phyloP scores from a whole-genome alignment of 768 basidiomycete genomes.

The Phanerodontia chrysosporium region DNA sequence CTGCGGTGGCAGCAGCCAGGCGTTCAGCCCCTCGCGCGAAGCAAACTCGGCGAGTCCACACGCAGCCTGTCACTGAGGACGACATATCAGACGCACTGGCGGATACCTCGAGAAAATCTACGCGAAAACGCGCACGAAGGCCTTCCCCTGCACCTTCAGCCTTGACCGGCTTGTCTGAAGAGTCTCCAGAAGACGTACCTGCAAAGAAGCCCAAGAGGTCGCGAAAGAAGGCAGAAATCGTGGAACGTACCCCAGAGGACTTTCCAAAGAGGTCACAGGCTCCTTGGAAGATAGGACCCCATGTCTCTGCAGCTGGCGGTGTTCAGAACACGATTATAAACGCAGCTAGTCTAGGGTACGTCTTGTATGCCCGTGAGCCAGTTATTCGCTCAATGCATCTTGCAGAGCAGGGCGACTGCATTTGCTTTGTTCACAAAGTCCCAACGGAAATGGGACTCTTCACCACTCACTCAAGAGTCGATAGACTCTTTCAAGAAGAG shows the following conservation, averaged over 20 bases:
- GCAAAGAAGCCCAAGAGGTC: background rate
- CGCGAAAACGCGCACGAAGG: background rate
- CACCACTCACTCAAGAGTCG: constrained; percentile 48
- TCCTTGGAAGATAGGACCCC: constrained; percentile 75
- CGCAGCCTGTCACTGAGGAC: background rate
- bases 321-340: constrained; percentile 70
- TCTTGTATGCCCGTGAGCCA: too few relatives aligned
- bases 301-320: constrained; percentile 79
- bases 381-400: background rate
- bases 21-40: background rate
- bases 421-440: constrained; percentile 85
- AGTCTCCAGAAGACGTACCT: background rate
- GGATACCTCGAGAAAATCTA: background rate
- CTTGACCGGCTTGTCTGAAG: background rate
- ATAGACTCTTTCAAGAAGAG: constrained; percentile 56
- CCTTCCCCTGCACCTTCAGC: background rate
- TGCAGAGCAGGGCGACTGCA: constrained; percentile 60
- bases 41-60: background rate
- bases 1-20: background rate
- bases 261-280: constrained; percentile 26
- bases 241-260: constrained; percentile 3
- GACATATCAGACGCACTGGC: background rate
- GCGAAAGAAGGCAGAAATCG: background rate
- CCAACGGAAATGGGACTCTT: constrained; percentile 76
- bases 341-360: constrained; percentile 66